Percentiles rank a stretch among this genome's conserved stretches.
These are phyloP conservation scores for Mycena polygramma DNA, from an alignment of 768 basidiomycete species.

Conservation along the genomic window DNA sequence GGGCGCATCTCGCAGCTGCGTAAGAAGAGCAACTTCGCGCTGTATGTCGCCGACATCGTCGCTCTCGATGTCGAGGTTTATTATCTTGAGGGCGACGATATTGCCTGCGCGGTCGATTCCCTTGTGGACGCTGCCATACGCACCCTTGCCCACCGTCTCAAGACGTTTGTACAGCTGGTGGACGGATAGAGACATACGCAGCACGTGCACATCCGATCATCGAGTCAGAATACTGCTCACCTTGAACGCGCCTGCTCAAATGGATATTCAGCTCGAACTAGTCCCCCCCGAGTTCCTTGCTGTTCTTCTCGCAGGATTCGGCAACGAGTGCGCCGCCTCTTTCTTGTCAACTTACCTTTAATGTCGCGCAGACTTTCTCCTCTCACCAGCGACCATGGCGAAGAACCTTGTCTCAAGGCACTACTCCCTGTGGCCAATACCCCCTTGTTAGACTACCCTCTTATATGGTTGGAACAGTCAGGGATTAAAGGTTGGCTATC, in stretches of 20 bases:
- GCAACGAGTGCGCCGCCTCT: slow-evolving; percentile 76
- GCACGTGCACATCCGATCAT: slow-evolving; percentile 1
- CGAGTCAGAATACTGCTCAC: slow-evolving; percentile 20
- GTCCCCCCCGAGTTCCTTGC: slow-evolving; percentile 87
- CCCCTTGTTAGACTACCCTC: slow-evolving; percentile 86
- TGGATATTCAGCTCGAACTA: slow-evolving; percentile 49
- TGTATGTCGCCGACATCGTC: slow-evolving; percentile 98
- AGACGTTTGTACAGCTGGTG: slow-evolving; percentile 88
- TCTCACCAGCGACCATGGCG: slow-evolving; percentile 82
- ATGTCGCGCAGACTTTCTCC: slow-evolving; percentile 70
- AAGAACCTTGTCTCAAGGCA: slow-evolving; percentile 88
- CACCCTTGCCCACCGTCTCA: slow-evolving; percentile 95
- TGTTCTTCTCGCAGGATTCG: slow-evolving; percentile 91
- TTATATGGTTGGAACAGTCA: slow-evolving; percentile 90
- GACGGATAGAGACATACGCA: slow-evolving; percentile 58
- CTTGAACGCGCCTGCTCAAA: slow-evolving; percentile 12
- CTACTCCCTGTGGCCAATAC: slow-evolving; percentile 89
- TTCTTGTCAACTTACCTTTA: slow-evolving; percentile 9
- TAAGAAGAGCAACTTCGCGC: slow-evolving; percentile 92
- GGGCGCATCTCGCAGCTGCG: slow-evolving; percentile 89
- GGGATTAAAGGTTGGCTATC: slow-evolving; percentile 78
- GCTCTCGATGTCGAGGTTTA: slow-evolving; percentile 96
- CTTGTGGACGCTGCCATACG: slow-evolving; percentile 96
- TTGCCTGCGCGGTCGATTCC: slow-evolving; percentile 89
- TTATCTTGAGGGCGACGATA: slow-evolving; percentile 97